Evolutionary conservation across 2,329 filamentous ascomycete genomes (phyloP), one percentile per base, ranked within the genome.

Genomic region (Cladosporium velox): DNA sequence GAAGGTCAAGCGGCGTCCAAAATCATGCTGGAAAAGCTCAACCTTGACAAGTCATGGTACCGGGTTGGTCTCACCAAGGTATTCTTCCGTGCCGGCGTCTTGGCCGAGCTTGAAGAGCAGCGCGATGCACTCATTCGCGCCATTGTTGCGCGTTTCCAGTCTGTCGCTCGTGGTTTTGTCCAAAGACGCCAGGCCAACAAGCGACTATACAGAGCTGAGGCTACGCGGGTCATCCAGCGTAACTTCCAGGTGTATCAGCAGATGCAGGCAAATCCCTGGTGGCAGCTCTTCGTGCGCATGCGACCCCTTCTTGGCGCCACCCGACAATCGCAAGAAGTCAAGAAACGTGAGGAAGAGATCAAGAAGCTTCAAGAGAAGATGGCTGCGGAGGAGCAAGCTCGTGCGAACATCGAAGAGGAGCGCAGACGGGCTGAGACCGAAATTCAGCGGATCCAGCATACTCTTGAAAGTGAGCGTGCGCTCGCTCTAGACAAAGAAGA

Each of bases 401-500:
- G 91, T 30, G 87, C 91, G 60, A 90, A 88, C 69, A 82, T 99
- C 0, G 95, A 99, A 74, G 95, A 99, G 65, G 95, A 99, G 72
- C 88, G 93, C 35, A 87, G 95, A 51, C 91, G 93, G 68, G 91
- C 92, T 1, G 91, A 98, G 71, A 84, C 89, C 15, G 95, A 99
- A 74, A 90, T 97, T 73, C 87, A 93, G 71, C 89, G 91, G 35
- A 91, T 98, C 57, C 93, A 97, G 76, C 92, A 98, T 73, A 96
- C 92, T 0, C 84, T 99, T 1, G 96, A 99, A 77, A 97, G 93
- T 70, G 96, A 99, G 79, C 88, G 95, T 59, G 92, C 94, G n/a
- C 84, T 99, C 51, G 95, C 95, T 0, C 82, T 99, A 5, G 95
- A 99, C 79, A 99, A 99, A 77, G 96, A 99, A 76, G 95, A 99